Evolutionary conservation across 495 filamentous ascomycete genomes (phyloP).

Genomic region (Hypoxylon fragiforme): DNA sequence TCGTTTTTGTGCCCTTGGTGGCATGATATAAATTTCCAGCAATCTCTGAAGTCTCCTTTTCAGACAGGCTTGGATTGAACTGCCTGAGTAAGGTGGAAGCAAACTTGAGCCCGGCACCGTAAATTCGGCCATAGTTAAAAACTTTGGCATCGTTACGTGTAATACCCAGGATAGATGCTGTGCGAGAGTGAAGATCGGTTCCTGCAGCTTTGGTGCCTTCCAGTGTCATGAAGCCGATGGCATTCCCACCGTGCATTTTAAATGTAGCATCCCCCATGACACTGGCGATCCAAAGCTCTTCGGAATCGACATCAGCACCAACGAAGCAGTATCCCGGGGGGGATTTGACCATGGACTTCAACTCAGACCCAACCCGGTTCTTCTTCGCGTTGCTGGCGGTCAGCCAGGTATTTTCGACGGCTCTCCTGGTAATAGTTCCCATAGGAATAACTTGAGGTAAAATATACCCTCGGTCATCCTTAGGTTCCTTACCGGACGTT

Average conservation of each 20-base stretch:
- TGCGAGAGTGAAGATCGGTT: constrained; percentile 94
- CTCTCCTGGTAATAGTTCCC: constrained; percentile 95
- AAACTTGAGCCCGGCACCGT: constrained; percentile 93
- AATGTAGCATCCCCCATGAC: constrained; percentile 94
- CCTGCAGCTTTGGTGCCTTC: constrained; percentile 93
- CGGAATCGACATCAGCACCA: constrained; percentile 96
- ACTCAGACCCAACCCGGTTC: constrained; percentile 93
- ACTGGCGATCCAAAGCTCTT: constrained; percentile 98
- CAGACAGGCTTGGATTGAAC: constrained; percentile 84
- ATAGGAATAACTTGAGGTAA: constrained; percentile 99
- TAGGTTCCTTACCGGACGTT: constrained; percentile 7
- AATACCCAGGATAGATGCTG: constrained; percentile 88
- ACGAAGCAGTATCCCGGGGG: constrained; percentile 91
- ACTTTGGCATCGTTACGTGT: constrained; percentile 94
- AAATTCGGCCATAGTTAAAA: constrained; percentile 98
- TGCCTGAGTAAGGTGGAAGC: constrained; percentile 86
- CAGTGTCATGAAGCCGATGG: constrained; percentile 97
- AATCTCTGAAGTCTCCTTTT: constrained; percentile 71
- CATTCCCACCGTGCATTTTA: constrained; percentile 90
- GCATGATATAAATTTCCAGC: constrained; percentile 80
- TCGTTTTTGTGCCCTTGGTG: constrained; percentile 84
- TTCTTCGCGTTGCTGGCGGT: constrained; percentile 95
- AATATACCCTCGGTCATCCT: constrained; percentile 66
- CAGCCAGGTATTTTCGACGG: constrained; percentile 97
- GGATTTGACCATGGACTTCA: constrained; percentile 95